phyloP scores from a whole-genome alignment of 2,329 filamentous ascomycete species.

The Trichoderma cornu-damae region DNA sequence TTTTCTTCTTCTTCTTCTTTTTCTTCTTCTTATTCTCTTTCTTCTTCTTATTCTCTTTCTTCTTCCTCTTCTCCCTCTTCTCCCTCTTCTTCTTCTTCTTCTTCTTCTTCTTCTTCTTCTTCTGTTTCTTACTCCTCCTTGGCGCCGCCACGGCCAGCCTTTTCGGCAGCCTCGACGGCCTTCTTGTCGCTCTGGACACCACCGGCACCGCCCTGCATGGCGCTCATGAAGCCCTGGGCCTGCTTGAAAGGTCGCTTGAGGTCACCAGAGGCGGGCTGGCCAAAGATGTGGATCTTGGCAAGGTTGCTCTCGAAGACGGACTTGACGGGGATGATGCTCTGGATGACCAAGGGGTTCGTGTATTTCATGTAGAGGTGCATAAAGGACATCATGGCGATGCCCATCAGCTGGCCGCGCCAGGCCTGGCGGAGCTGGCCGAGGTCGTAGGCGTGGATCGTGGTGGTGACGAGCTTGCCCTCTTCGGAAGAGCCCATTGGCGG shows the following conservation, averaged over 20 bases:
- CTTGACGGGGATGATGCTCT: conserved; percentile 98
- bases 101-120: no score
- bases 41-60: no score
- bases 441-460: conserved; percentile 95
- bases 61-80: no score
- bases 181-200: conserved; percentile 89
- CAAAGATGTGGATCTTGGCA: conserved; percentile 90
- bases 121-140: conserved; percentile 65
- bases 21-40: conserved; percentile 64
- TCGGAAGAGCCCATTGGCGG: conserved; percentile 88
- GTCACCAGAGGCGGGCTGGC: conserved; percentile 80
- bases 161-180: conserved; percentile 74
- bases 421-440: conserved; percentile 74
- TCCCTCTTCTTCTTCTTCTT: no score
- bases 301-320: conserved; percentile 90
- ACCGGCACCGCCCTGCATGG: conserved; percentile 62
- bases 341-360: conserved; percentile 97
- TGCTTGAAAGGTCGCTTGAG: conserved; percentile 96
- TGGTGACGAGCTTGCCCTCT: conserved; percentile 93
- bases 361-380: conserved; percentile 99
- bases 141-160: conserved; percentile 63
- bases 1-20: conserved; percentile 67
- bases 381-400: conserved; percentile 93
- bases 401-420: conserved; percentile 91
- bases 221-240: conserved; percentile 73